A percentile compares a stretch with the other conserved stretches of the same genome.
These are phyloP conservation scores for Selaginella tamariscina DNA, from an alignment of 75 land plant genomes.

Conservation along the genomic window DNA sequence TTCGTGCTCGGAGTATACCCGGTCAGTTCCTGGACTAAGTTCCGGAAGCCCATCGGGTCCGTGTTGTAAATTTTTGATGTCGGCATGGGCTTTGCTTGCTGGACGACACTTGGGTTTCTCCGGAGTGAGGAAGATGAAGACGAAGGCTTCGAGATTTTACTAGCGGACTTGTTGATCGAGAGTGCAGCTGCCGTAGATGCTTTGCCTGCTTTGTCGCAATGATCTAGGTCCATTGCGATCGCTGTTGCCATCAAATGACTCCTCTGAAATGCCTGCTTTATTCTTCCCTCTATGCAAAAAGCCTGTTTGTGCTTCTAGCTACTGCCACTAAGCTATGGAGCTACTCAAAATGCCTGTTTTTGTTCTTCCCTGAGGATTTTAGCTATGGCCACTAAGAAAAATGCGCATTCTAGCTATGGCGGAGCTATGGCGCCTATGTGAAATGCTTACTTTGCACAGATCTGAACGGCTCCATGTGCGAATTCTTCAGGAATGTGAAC, in stretches of 20 bases:
- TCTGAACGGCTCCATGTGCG: too few relatives aligned
- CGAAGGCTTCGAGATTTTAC: not conserved
- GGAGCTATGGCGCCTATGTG: too few relatives aligned
- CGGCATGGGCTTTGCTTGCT: not conserved
- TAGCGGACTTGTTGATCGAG: conserved; percentile 2
- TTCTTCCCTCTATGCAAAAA: too few relatives aligned
- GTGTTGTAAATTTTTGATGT: conserved; percentile 1
- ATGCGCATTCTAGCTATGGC: too few relatives aligned
- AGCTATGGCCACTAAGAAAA: too few relatives aligned
- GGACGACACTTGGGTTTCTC: not conserved
- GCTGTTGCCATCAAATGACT: not conserved
- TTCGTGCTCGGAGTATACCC: too few relatives aligned
- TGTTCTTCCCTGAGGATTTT: too few relatives aligned
- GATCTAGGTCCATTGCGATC: not conserved
- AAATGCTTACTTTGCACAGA: too few relatives aligned
- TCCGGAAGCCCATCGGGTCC: conserved; percentile 6
- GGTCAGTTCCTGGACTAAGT: conserved; percentile 4
- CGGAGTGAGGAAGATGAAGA: not conserved
- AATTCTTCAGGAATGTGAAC: too few relatives aligned
- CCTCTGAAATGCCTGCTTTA: not conserved
- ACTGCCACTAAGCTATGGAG: too few relatives aligned
- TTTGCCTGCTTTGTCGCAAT: not conserved
- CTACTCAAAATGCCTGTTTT: too few relatives aligned
- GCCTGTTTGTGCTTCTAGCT: too few relatives aligned
- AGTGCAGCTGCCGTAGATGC: not conserved